Evolutionary conservation across 495 filamentous ascomycete species (phyloP), one percentile per base, ranked within the genome.

Genomic region (Penicillium lividum): DNA sequence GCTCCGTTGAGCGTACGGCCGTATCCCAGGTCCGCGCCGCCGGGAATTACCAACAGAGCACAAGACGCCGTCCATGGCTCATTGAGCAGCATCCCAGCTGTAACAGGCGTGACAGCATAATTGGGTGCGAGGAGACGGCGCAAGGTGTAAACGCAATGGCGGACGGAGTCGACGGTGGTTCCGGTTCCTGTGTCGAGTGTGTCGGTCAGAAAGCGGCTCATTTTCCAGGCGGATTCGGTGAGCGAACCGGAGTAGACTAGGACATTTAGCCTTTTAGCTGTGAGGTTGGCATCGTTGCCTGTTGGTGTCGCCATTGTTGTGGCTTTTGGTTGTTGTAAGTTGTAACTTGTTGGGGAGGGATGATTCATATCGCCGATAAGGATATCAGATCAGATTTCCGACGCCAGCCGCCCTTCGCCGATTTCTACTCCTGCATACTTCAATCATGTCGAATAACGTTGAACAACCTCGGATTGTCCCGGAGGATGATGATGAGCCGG

Each of bases 1-100:
- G 85, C 77, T 33, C 94, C 94, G 71, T 98, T 94, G 43, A 98
- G 81, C 10, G 83, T 86, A 5, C 89, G 86, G 66, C 92, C 96
- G 73, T 97, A 98, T 31, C 88, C 91, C 43, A 96, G 80, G 65
- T 98, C 94, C 16, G 91, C 94, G n/a, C 94, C 94, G 15, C 95
- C 95, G 9, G 94, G 94, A 51, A 98, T 84, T 5, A 98, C 92
- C 11, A 98, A 82, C 13, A 97, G 80, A 3, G 92, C 90, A 64
- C 94, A 98, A 0, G 92, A 85, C 11, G 88, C 77, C 0, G 83
- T 83, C 94, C 94, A 98, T 47, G 94, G 94, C 68, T 98, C 94
- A 53, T 94, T 92, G 55, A 96, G 74, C 44, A 98, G 80, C 63
- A 85, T 86, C 3, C 89, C 80, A 18, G 89, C 86, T 22, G 85